Evolutionary conservation across 2,329 filamentous ascomycete genomes (phyloP), one percentile per base, ranked within the genome.

Genomic region (Stagonosporopsis vannaccii): DNA sequence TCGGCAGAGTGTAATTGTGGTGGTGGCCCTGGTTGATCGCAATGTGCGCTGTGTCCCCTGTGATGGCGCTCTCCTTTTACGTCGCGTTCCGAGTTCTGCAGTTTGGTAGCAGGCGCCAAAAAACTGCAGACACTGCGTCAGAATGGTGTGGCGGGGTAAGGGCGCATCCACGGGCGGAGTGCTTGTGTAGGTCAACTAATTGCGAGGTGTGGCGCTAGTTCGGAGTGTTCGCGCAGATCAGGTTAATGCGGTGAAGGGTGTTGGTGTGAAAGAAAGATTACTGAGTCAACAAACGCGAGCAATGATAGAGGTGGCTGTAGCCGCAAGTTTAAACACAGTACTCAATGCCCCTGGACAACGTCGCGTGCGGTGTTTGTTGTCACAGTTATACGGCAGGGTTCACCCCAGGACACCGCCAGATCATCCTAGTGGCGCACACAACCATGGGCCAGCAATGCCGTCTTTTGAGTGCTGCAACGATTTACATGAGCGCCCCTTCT

Each of bases 191-290:
- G 48, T 47, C 25, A 46, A 37, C 47, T 57, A 59, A 61, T 58
- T 59, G 52, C 59, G 60, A 65, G 48, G 61, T 23, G 45, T 61
- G 56, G 58, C 52, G 47, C 52, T 56, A 56, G 53, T 39, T 6
- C 20, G 54, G 53, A 61, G 65, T 61, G 61, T 61, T 61, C 57
- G 61, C 60, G 63, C 61, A 56, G 47, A 51, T 54, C 56, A 51
- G 56, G 46, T 63, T 62, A 36, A 51, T 48, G 43, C 42, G 42
- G 48, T 56, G 53, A 51, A 52, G 39, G 35, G 35, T 49, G 36
- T 30, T 35, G 35, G 20, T 28, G 39, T 36, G 17, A 37, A 33
- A 41, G 6, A 26, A 45, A 26, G 4, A 50, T 19, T 11, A 19
- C 9, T 1, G 4, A 51, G 6, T n/a, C 3, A 44, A 19, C 12